Evolutionary conservation across 495 filamentous ascomycete species (phyloP), one percentile per base, ranked within the genome.

Genomic region (Talaromyces ruber): DNA sequence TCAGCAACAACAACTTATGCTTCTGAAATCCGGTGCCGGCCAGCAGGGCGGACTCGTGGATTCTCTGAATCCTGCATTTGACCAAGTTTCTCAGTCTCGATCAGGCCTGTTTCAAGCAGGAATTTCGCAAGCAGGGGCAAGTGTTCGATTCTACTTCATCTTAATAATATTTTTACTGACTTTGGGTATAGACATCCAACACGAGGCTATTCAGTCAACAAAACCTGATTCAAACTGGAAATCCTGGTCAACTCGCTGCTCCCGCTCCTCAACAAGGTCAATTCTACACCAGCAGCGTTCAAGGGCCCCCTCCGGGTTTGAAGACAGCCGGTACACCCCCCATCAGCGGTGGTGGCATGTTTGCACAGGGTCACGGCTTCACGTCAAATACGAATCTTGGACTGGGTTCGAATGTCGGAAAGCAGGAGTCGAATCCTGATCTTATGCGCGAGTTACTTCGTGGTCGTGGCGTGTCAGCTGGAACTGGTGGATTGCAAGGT

Each of bases 251-350:
- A 51, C 70, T 86, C 70, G 71, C 89, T 79, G 74, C 83, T 66
- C 70, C 86, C 71, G 72, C 77, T 65, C 70, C 76, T 37, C 81
- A 81, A 63, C 79, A 81, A 37, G 63, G 67, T 51, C 75, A 71
- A 25, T 83, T 81, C 64, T 83, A 82, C 64, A 71, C 79, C 11
- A 82, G 80, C 61, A 79, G 79, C 16, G 89, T 97, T 59, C 91
- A 94, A 68, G 92, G 93, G 4, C 94, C 94, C 16, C 95, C 95
- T 55, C 95, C 95, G 2, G 95, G 95, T 2, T 81, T 99, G 59
- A 98, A 99, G 77, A 92, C 92, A 4, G 89, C 91, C 1, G 92
- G 92, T 30, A 96, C 92, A 11, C 93, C 94, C 55, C 94, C 94
- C 5, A 88, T 90, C 62, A 86, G 81, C 63, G 85, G 86, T 26